These are phyloP conservation scores for Rhizopogon vulgaris DNA, from an alignment of 768 basidiomycete genomes.

Conservation along the genomic window DNA sequence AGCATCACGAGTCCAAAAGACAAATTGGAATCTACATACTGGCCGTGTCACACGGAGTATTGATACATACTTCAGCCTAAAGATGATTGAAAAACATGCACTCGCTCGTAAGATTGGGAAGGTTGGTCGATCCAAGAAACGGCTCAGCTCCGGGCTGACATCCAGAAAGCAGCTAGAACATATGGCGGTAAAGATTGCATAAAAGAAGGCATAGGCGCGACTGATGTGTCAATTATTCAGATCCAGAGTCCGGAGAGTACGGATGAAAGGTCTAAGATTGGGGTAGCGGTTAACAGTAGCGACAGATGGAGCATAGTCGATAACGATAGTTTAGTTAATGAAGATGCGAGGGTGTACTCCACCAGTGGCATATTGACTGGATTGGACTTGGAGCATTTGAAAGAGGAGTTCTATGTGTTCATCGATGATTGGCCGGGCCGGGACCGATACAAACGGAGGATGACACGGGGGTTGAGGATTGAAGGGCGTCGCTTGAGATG, in stretches of 20 bases:
- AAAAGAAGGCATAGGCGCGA: slow-evolving; percentile 1
- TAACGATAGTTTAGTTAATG: neutral
- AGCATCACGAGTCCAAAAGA: neutral
- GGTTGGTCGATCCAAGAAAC: neutral
- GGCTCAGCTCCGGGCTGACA: neutral
- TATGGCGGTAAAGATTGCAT: neutral
- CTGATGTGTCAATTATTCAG: slow-evolving; percentile 1
- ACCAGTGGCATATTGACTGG: neutral
- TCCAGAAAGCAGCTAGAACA: neutral
- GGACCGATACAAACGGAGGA: slow-evolving; percentile 25
- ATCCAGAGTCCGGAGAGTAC: slow-evolving; percentile 5
- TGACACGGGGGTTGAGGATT: slow-evolving; percentile 15
- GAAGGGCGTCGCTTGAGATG: slow-evolving; percentile 14
- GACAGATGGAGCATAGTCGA: neutral
- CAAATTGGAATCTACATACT: neutral
- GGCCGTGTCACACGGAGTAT: slow-evolving; percentile 4
- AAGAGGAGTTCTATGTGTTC: slow-evolving; percentile 4
- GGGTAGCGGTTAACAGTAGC: neutral
- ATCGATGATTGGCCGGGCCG: slow-evolving; percentile 14
- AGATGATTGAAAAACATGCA: neutral
- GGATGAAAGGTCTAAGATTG: neutral
- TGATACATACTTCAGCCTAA: neutral
- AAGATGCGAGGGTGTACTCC: neutral
- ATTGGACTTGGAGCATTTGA: too few species aligned
- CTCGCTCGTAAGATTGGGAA: neutral